Base-by-base conservation (phyloP, 306 rosid genomes). In the Bauhinia variegata region DNA sequence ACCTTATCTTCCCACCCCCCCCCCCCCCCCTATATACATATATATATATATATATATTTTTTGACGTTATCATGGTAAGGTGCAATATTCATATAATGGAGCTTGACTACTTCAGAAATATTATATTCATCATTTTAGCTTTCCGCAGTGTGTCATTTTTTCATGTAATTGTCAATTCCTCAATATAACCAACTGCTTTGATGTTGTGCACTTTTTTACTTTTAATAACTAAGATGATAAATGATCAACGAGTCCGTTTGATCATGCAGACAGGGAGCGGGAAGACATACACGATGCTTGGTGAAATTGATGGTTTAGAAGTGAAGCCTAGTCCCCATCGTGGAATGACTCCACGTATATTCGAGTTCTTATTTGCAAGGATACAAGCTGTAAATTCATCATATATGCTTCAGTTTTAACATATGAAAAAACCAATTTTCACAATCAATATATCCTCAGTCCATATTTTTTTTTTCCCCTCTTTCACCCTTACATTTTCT, bases 261-360 rank as follows among this genome's bases (percentile, higher is more conserved):
- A 60, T 81, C 44, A 64, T 82, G 87, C 83, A 93, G 99, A 93
- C 99, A 46, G 99, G 99, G 77, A 93, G 99, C 60, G 99, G 99
- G 56, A 93, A 93, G 86, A 93, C 99, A 58, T 78, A 88, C 67
- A 93, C 99, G 59, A 93, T 93, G 99, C 99, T 93, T 6, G 99
- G 99, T 60, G 96, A 93, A 64, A 90, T 86, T 76, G 97, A 85
- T 8, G 89, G 88, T 78, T 79, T 93, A 73, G 97, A 90, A 80
- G 78, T 80, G 81, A 90, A 80, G 84, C 99, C 97, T 32, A 86
- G 96, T 82, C 84, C 83, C 31, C 77, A 85, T 39, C 96, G 99
- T 30, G 99, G 99, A 81, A 90, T 93, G 95, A 93, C 96, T 28
- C 95, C 99, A 11, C 95, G 96, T 19, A 82, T 93, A 70, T 93